Evolutionary conservation across 805 yeast species (phyloP).

Genomic region (Wickerhamiella lipophila): DNA sequence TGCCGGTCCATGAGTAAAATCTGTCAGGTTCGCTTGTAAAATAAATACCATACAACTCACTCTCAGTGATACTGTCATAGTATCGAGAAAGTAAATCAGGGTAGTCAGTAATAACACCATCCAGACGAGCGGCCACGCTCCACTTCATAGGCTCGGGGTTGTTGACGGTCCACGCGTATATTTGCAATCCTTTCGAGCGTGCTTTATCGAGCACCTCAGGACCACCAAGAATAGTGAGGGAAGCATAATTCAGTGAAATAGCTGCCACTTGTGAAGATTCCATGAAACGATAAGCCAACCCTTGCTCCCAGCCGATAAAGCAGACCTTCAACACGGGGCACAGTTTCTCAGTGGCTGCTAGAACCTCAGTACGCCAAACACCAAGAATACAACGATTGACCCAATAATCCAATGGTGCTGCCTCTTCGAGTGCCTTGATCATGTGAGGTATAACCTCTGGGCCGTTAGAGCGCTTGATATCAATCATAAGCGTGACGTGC

Average conservation of each 20-base stretch:
- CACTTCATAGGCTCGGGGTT: conserved; percentile 28
- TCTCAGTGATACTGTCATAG: conserved; percentile 18
- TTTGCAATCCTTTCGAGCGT: conserved; percentile 26
- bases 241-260: conserved; percentile 35
- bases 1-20: conserved; percentile 18
- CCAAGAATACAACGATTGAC: conserved; percentile 37
- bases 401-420: conserved; percentile 36
- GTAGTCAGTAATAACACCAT: conserved; percentile 35
- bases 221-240: conserved; percentile 37
- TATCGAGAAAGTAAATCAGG: conserved; percentile 24
- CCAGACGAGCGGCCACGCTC: conserved; percentile 28
- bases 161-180: conserved; percentile 46
- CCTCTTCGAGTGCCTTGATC: conserved; percentile 28
- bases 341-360: conserved; percentile 32
- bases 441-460: conserved; percentile 34
- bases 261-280: conserved; percentile 42
- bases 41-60: conserved; percentile 22
- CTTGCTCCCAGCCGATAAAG: conserved; percentile 30
- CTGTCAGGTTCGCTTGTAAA: conserved; percentile 21
- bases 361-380: conserved; percentile 40
- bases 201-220: conserved; percentile 27
- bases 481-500: conserved; percentile 35
- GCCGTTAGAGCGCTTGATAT: conserved; percentile 38
- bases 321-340: conserved; percentile 28
- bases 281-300: conserved; percentile 28